Evolutionary conservation across 2,329 filamentous ascomycete genomes (phyloP), one percentile per base, ranked within the genome.

Genomic region (Chrysoporthe deuterocubensis): DNA sequence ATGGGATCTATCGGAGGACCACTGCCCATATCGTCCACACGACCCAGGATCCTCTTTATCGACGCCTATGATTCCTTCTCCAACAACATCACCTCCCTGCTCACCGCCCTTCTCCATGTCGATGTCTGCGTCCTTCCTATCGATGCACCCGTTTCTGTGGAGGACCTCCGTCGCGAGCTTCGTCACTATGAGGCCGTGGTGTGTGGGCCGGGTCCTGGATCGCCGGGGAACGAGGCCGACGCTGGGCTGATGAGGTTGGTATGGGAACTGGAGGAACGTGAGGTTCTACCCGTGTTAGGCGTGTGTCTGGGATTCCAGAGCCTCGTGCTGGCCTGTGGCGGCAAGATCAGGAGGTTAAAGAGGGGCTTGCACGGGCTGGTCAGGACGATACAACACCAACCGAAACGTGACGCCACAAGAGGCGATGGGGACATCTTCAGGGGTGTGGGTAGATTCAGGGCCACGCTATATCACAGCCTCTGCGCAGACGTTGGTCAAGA

Each of bases 1-100:
- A 70, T 70, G 68, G 66, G 68, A 11, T 70, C 68, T 21, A 21
- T 63, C 11, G 68, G 42, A 9, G 68, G 52, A 42, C 61, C 63
- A 57, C 13, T 62, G 14, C 56, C 40, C 37, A 59, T 56, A 52
- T 32, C 60, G 4, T 37, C 54, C 8, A 48, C 62, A 43, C 63
- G 63, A 21, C 59, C 68, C 32, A 70, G 43, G 69, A 91, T 98
- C 70, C 87, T 98, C 71, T 97, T 97, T 80, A 85, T 99, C 72
- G 96, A 98, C 78, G 94, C 95, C 70, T 97, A 97, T 80, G 96
- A 99, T 81, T 97, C 94, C 54, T 99, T 97, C 80, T 93, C 94
- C 66, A 94, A 97, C 81, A 98, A 97, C 81, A 96, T 98, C 74
- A 89, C 96, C 64, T 90, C 92, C 6, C 87, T 97, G 44, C 84